These are phyloP conservation scores for Lactarius sanguifluus DNA, from an alignment of 768 basidiomycete genomes.

Conservation along the genomic window DNA sequence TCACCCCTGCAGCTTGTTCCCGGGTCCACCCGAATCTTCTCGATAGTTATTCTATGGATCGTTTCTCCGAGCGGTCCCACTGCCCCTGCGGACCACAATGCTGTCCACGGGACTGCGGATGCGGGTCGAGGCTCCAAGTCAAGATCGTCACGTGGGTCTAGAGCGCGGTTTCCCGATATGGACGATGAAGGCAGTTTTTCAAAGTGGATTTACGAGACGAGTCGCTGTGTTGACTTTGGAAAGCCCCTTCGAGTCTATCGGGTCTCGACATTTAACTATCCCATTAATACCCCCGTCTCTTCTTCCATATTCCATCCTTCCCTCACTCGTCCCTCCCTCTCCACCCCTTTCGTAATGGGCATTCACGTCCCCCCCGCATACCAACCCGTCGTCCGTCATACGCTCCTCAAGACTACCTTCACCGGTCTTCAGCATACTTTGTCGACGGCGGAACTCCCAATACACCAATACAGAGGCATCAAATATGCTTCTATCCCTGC, in stretches of 20 bases:
- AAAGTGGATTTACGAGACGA: background rate
- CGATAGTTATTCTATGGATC: background rate
- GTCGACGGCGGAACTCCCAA: conserved; percentile 52
- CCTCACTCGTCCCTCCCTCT: background rate
- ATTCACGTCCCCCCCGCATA: conserved; percentile 23
- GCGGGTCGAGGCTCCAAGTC: background rate
- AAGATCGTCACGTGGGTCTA: conserved; percentile 4
- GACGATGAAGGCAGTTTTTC: conserved; percentile 5
- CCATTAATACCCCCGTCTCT: background rate
- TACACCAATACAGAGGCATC: conserved; percentile 76
- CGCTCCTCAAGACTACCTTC: conserved; percentile 61
- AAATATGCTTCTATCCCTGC: conserved; percentile 74
- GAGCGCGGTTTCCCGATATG: conserved; percentile 11
- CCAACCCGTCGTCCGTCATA: conserved; percentile 47
- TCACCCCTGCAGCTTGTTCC: background rate
- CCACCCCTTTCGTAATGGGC: conserved; percentile 21
- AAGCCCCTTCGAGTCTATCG: background rate
- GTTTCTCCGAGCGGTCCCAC: background rate
- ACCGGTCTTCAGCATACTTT: conserved; percentile 59
- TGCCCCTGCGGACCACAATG: too few relatives aligned
- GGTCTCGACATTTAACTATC: background rate
- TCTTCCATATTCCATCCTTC: background rate
- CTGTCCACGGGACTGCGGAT: background rate
- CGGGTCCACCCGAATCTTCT: conserved; percentile 5
- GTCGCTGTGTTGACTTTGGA: background rate